These are phyloP conservation scores for Suillus paluster DNA, from an alignment of 768 basidiomycete species.

Conservation along the genomic window DNA sequence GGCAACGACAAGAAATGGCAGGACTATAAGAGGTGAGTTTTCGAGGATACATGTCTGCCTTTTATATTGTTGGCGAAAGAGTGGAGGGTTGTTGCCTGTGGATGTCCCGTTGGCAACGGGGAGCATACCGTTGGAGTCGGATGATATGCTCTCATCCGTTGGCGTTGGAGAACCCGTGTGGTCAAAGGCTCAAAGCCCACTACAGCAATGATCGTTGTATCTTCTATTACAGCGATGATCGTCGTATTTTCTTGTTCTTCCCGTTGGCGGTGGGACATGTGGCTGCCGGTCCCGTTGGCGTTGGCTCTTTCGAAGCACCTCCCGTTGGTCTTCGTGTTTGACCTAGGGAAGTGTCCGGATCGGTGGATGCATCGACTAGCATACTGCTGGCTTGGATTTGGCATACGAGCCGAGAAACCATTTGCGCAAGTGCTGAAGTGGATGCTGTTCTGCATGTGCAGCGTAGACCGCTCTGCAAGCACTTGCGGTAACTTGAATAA, in stretches of 20 bases:
- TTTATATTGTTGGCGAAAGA: background rate
- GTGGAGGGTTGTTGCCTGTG: background rate
- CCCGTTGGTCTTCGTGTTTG: background rate
- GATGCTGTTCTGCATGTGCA: too few species aligned
- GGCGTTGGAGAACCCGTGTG: background rate
- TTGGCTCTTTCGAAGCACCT: background rate
- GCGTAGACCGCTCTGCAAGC: too few species aligned
- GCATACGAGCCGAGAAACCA: too few species aligned
- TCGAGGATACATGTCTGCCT: background rate
- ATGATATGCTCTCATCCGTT: background rate
- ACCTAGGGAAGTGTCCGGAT: background rate
- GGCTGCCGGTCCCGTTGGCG: background rate
- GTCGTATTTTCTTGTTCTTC: background rate
- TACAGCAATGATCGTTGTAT: background rate
- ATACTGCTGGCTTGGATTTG: background rate
- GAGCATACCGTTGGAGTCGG: background rate
- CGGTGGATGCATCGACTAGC: background rate
- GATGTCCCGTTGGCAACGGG: background rate
- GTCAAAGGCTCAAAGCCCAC: background rate
- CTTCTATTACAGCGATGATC: too few species aligned
- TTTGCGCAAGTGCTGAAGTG: background rate
- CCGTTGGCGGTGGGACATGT: background rate
- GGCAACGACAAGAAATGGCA: constrained; percentile 58
- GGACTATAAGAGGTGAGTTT: constrained; percentile 58
- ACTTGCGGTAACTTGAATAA: background rate